A percentile compares a stretch with the other conserved stretches of the same genome.
phyloP scores from a whole-genome alignment of 1,284 basidiomycete genomes.

The Boletus sp. region DNA sequence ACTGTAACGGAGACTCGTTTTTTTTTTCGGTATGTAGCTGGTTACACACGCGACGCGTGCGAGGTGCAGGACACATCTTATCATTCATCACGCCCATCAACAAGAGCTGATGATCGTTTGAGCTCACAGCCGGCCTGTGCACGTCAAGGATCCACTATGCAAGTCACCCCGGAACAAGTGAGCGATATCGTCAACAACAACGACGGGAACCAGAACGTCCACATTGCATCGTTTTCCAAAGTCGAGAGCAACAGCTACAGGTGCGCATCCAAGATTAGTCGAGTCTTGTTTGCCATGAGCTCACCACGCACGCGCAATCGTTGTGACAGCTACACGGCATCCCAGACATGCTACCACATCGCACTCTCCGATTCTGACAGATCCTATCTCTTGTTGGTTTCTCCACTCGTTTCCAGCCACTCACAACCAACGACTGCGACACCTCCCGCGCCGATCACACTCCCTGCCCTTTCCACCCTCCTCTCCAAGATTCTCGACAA shows the following conservation, averaged over 20 bases:
- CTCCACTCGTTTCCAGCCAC: slow-evolving; percentile 6
- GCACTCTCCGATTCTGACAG: slow-evolving; percentile 12
- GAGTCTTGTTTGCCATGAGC: neutral
- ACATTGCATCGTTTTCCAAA: slow-evolving; percentile 20
- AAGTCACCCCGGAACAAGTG: slow-evolving; percentile 20
- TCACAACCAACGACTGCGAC: neutral
- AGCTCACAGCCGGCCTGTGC: too few relatives aligned
- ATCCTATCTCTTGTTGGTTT: slow-evolving; percentile 25
- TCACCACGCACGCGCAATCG: neutral
- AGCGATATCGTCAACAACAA: slow-evolving; percentile 21
- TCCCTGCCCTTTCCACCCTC: slow-evolving; percentile 22
- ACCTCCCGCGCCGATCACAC: slow-evolving; percentile 13
- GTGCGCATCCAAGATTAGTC: slow-evolving; percentile 11
- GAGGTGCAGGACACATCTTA: neutral
- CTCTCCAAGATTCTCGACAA: slow-evolving; percentile 23
- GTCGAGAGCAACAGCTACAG: slow-evolving; percentile 25
- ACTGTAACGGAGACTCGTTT: too few relatives aligned
- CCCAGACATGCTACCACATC: slow-evolving; percentile 23
- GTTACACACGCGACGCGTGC: too few relatives aligned
- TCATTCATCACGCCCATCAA: too few relatives aligned
- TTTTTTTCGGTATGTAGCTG: too few relatives aligned
- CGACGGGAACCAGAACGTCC: slow-evolving; percentile 12
- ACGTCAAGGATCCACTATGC: too few relatives aligned
- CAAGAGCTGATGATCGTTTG: too few relatives aligned
- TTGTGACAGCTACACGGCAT: slow-evolving; percentile 19